phyloP scores from a whole-genome alignment of 2,329 filamentous ascomycete species.

The Scytalidium lignicola region DNA sequence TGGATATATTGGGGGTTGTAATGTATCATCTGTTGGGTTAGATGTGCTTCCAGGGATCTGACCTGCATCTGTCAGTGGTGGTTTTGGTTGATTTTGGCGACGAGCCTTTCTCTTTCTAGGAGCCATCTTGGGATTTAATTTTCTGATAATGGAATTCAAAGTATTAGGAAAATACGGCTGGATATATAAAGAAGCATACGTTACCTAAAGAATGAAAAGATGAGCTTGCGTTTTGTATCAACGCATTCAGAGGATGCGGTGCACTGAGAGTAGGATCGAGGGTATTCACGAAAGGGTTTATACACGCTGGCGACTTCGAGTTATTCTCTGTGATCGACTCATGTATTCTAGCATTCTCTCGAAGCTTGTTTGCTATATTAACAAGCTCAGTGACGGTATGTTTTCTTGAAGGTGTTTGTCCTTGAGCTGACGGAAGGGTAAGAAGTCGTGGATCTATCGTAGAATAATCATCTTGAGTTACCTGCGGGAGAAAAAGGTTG shows the following conservation, averaged over 20 bases:
- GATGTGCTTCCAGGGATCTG: no score
- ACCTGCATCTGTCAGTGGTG: not conserved
- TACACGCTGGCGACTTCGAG: no score
- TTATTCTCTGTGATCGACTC: not conserved
- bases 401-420: no score
- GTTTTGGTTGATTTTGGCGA: not conserved
- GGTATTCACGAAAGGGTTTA: not conserved
- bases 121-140: not conserved
- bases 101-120: not conserved
- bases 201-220: not conserved
- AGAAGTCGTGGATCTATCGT: no score
- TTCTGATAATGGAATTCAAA: not conserved
- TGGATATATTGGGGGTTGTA: no score
- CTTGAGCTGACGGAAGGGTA: no score
- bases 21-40: no score
- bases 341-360: not conserved
- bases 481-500: no score
- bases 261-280: not conserved
- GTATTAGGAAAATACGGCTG: not conserved
- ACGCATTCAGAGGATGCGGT: not conserved
- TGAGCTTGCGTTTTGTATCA: not conserved
- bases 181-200: not conserved
- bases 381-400: not conserved
- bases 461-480: no score
- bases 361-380: not conserved